Evolutionary conservation across 208 protist species (phyloP).

Genomic region (Crithidia fasciculata): DNA sequence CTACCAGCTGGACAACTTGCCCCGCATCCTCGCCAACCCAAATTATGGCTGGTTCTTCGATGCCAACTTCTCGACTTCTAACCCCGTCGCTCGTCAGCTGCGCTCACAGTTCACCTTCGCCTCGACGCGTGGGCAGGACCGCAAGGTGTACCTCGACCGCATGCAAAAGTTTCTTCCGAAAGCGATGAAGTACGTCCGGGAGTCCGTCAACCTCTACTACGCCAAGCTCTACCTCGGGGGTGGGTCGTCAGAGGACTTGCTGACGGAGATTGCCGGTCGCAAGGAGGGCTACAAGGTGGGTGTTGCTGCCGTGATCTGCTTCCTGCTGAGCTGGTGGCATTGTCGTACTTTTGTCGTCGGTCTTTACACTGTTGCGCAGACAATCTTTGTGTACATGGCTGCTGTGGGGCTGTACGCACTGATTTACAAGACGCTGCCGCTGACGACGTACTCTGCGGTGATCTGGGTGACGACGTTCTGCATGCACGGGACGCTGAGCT

Average conservation of each 20-base stretch:
- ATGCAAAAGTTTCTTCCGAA: constrained; percentile 22
- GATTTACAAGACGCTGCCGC: constrained; percentile 43
- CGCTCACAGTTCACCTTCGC: constrained; percentile 48
- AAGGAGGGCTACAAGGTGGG: constrained; percentile 53
- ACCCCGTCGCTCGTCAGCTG: constrained; percentile 31
- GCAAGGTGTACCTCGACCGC: constrained; percentile 6
- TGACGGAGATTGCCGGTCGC: constrained; percentile 22
- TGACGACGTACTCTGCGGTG: constrained; percentile 49
- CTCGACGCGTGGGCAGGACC: constrained; percentile 5
- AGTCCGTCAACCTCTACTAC: background rate
- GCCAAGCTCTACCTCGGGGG: constrained; percentile 46
- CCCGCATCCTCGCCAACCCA: constrained; percentile 40
- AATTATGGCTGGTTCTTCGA: constrained; percentile 66
- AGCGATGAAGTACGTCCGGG: constrained; percentile 13
- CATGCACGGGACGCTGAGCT: constrained; percentile 63
- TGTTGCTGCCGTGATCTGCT: constrained; percentile 40
- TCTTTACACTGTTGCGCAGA: constrained; percentile 26
- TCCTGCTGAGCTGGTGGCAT: constrained; percentile 46
- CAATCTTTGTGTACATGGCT: constrained; percentile 44
- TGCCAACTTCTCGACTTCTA: constrained; percentile 37
- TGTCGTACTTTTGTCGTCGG: constrained; percentile 21
- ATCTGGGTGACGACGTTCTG: constrained; percentile 62
- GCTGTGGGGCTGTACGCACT: constrained; percentile 45
- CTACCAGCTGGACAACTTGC: constrained; percentile 35
- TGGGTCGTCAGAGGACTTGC: constrained; percentile 31